Base-by-base conservation (phyloP, 306 rosid species). In the Ziziphus jujuba region DNA sequence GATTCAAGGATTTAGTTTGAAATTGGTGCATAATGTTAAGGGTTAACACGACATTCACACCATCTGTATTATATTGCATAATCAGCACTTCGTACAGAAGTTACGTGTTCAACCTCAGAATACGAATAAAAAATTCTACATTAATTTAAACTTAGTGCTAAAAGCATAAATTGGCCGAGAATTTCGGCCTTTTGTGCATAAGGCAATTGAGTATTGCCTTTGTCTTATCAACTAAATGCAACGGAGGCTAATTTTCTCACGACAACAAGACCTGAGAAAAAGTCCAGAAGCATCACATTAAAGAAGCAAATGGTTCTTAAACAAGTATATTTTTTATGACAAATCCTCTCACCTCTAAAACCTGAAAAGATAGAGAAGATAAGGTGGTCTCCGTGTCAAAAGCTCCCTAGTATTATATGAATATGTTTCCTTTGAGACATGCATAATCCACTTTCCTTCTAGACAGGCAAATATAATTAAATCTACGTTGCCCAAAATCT, bases 71-170 rank as follows among this genome's bases (percentile, higher is more conserved):
- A 60, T 28, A 28, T n/a, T 60, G 34, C 58, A 47, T 49, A 66
- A 53, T 79, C 38, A 64, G 63, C 52, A 28, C 33, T 34, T 65
- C 43, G 9, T 64, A 11, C 62, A 59, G 28, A 77, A 73, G 49
- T 57, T 67, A 65, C 53, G 75, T 28, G 74, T 56, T 70, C 72
- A 59, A 40, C 44, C 69, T 62, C 44, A 67, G 43, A 74, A 40
- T 61, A 23, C 65, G 9, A 40, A 40, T 40, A 40, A 73, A n/a
- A 44, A 59, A 45, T 50, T 25, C 35, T 6, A 49, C 51, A 61
- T 74, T 73, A 65, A 67, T 69, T 76, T 73, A 59, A 64, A 44
- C 72, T 71, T 75, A 14, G 84, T 80, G 87, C 86, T 61, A 67
- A 63, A 35, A 63, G 63, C 79, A 34, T 65, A 59, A 69, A 74